A percentile compares a stretch with the other conserved stretches of the same genome.
Conservation (phyloP, 345 rosid species). For the Mangifera indica region DNA sequence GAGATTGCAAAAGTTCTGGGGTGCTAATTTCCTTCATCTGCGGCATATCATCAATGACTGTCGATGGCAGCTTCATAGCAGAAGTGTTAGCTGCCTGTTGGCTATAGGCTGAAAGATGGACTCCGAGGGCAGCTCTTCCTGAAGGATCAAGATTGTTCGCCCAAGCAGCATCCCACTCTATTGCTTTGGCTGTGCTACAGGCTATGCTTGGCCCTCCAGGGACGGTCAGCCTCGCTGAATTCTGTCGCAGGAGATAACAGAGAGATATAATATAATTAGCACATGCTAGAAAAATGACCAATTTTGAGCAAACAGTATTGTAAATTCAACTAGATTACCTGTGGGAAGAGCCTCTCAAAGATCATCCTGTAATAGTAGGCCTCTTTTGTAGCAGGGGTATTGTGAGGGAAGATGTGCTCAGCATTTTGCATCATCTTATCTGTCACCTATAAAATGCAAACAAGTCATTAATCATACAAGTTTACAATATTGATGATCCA, state of each 20-base stretch:
- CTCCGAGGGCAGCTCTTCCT: constrained; percentile 88
- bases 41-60: constrained; percentile 39
- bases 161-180: constrained; percentile 90
- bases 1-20: constrained; percentile 51
- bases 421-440: constrained; percentile 86
- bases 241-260: constrained; percentile 35
- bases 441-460: constrained; percentile 48
- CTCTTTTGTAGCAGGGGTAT: constrained; percentile 82
- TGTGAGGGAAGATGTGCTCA: constrained; percentile 64
- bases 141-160: constrained; percentile 92
- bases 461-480: background rate
- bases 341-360: constrained; percentile 90
- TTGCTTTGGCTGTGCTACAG: constrained; percentile 89
- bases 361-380: constrained; percentile 88
- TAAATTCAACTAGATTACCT: constrained; percentile 37
- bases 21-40: constrained; percentile 40
- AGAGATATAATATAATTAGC: background rate
- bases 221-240: constrained; percentile 78
- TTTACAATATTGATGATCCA: background rate
- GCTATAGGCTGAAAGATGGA: constrained; percentile 73
- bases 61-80: constrained; percentile 32
- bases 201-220: constrained; percentile 92
- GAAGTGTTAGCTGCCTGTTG: constrained; percentile 25
- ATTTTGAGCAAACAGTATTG: too few species aligned
- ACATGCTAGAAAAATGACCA: background rate